Conservation (phyloP, 352 stramenopile species). For the Phytophthora cryptogea region DNA sequence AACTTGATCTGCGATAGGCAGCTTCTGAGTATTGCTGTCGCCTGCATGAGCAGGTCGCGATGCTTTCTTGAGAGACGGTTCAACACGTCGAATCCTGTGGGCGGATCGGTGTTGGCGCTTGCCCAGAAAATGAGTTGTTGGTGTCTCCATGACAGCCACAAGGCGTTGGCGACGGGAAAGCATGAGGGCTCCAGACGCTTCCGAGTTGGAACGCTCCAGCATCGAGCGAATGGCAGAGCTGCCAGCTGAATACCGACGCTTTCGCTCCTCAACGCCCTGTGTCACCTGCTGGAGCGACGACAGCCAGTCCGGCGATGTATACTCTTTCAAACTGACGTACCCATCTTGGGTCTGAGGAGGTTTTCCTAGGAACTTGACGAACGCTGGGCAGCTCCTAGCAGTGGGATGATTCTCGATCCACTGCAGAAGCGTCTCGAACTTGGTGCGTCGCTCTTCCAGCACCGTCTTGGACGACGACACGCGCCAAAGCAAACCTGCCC, state of each 20-base stretch:
- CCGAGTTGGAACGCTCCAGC: slow-evolving; percentile 25
- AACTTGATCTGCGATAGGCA: slow-evolving; percentile 28
- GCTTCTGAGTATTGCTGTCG: neutral
- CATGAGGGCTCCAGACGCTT: neutral
- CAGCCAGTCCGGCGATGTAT: slow-evolving; percentile 69
- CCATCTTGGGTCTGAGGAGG: slow-evolving; percentile 60
- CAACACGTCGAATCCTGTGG: slow-evolving; percentile 7
- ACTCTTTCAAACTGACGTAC: slow-evolving; percentile 79
- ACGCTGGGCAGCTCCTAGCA: slow-evolving; percentile 42
- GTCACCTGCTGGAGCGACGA: slow-evolving; percentile 62
- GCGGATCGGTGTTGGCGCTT: slow-evolving; percentile 24
- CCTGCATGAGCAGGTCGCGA: slow-evolving; percentile 3
- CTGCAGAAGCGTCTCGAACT: slow-evolving; percentile 59
- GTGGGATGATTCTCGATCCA: slow-evolving; percentile 62
- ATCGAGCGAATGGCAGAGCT: slow-evolving; percentile 28
- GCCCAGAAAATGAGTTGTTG: slow-evolving; percentile 17
- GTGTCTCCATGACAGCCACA: slow-evolving; percentile 10
- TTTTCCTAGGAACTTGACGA: slow-evolving; percentile 57
- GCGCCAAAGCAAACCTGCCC: slow-evolving; percentile 57
- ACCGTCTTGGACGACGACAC: slow-evolving; percentile 47
- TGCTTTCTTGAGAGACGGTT: slow-evolving; percentile 27
- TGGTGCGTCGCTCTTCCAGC: slow-evolving; percentile 53
- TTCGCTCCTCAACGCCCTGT: slow-evolving; percentile 24
- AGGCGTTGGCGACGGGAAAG: slow-evolving; percentile 22
- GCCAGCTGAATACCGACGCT: slow-evolving; percentile 43